Evolutionary conservation across 352 stramenopile genomes (phyloP).

Genomic region (Globisporangium emineosum): DNA sequence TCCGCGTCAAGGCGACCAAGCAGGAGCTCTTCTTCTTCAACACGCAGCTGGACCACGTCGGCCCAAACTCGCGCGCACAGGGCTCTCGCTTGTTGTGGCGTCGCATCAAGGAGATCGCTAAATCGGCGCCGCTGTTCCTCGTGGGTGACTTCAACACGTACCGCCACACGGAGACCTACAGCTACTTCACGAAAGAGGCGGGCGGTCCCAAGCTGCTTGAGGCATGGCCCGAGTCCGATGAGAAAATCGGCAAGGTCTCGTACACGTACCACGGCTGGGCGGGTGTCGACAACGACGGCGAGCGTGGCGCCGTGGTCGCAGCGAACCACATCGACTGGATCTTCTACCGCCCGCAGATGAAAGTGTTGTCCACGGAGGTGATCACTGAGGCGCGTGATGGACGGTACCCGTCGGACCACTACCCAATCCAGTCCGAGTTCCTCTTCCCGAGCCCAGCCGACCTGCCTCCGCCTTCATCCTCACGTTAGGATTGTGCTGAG

Average conservation of each 20-base stretch:
- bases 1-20: slow-evolving; percentile 50
- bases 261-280: slow-evolving; percentile 88
- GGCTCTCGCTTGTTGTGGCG: slow-evolving; percentile 59
- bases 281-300: slow-evolving; percentile 78
- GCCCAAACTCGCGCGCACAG: slow-evolving; percentile 42
- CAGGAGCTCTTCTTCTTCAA: slow-evolving; percentile 80
- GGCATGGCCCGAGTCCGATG: slow-evolving; percentile 64
- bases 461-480: slow-evolving; percentile 30
- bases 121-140: slow-evolving; percentile 57
- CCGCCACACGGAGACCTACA: slow-evolving; percentile 75
- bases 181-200: slow-evolving; percentile 68
- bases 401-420: slow-evolving; percentile 84
- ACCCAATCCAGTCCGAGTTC: slow-evolving; percentile 80
- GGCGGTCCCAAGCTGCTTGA: slow-evolving; percentile 63
- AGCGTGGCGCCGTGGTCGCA: slow-evolving; percentile 56
- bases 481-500: background rate
- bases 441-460: slow-evolving; percentile 65
- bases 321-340: slow-evolving; percentile 90
- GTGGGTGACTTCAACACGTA: slow-evolving; percentile 88
- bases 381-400: slow-evolving; percentile 81
- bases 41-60: slow-evolving; percentile 74
- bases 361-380: slow-evolving; percentile 70
- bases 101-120: slow-evolving; percentile 58
- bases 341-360: slow-evolving; percentile 79
- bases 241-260: slow-evolving; percentile 72